Conservation (phyloP, 1,139 yeast genomes). For the Scheffersomyces insectosa region DNA sequence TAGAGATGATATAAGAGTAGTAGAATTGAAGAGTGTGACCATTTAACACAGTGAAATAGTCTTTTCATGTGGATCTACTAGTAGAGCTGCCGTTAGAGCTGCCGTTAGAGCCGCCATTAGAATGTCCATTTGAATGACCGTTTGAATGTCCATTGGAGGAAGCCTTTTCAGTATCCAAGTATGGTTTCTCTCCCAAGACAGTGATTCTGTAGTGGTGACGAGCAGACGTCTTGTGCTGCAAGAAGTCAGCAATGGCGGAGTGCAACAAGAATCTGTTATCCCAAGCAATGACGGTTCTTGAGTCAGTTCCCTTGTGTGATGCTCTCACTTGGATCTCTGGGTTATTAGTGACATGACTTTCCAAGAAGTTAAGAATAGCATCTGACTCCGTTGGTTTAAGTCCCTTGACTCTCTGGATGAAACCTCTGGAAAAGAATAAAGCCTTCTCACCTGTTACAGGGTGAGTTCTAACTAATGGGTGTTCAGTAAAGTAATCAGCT, state of each 20-base stretch:
- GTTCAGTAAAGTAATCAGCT: slow-evolving; percentile 17
- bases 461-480: slow-evolving; percentile 21
- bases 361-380: slow-evolving; percentile 17
- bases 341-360: slow-evolving; percentile 13
- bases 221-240: slow-evolving; percentile 7
- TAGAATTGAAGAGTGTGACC: too few species aligned
- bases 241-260: slow-evolving; percentile 18
- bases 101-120: not conserved
- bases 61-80: too few species aligned
- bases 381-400: slow-evolving; percentile 16
- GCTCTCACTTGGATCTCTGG: slow-evolving; percentile 22
- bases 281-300: slow-evolving; percentile 19
- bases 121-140: slow-evolving; percentile 1
- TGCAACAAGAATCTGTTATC: slow-evolving; percentile 19
- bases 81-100: not conserved
- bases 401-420: slow-evolving; percentile 17
- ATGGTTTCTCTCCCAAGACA: slow-evolving; percentile 20
- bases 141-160: slow-evolving; percentile 3
- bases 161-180: slow-evolving; percentile 7
- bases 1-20: not conserved
- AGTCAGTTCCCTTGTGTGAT: slow-evolving; percentile 14
- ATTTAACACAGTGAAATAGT: too few species aligned
- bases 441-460: slow-evolving; percentile 22
- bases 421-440: slow-evolving; percentile 16
- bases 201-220: slow-evolving; percentile 21